Evolutionary conservation across 176 grass and related monocot genomes (phyloP).

Genomic region (Panicum miliaceum): DNA sequence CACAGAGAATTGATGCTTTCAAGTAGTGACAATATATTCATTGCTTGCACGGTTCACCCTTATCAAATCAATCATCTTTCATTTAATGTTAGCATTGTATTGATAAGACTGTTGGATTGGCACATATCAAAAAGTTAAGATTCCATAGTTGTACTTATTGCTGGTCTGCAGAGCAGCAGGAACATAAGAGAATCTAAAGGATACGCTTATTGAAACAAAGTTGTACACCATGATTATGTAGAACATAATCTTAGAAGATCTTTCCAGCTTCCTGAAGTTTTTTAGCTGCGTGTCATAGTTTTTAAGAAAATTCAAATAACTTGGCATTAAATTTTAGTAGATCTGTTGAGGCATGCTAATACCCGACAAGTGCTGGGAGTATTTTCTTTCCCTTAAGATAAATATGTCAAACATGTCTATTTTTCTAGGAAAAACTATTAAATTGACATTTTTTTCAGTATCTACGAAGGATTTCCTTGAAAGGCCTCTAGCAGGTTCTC

Average conservation of each 20-base stretch:
- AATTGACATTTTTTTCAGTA: constrained; percentile 53
- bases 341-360: not conserved
- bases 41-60: not conserved
- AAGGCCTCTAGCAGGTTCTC: constrained; percentile 84
- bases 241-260: not conserved
- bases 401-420: not conserved
- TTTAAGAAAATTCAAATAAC: not conserved
- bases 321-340: not conserved
- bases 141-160: not conserved
- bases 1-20: not conserved
- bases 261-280: not conserved
- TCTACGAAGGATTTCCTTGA: constrained; percentile 75
- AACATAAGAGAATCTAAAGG: not conserved
- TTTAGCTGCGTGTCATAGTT: not conserved
- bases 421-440: constrained; percentile 32
- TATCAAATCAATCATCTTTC: constrained; percentile 25
- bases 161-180: not conserved
- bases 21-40: constrained; percentile 24
- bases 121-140: not conserved
- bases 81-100: constrained; percentile 1
- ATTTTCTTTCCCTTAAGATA: constrained; percentile 2
- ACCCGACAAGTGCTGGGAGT: not conserved
- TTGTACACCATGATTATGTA: not conserved
- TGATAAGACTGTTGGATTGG: not conserved
- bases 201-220: not conserved